Base-by-base conservation (phyloP, 352 stramenopile genomes). In the Globisporangium nunn region DNA sequence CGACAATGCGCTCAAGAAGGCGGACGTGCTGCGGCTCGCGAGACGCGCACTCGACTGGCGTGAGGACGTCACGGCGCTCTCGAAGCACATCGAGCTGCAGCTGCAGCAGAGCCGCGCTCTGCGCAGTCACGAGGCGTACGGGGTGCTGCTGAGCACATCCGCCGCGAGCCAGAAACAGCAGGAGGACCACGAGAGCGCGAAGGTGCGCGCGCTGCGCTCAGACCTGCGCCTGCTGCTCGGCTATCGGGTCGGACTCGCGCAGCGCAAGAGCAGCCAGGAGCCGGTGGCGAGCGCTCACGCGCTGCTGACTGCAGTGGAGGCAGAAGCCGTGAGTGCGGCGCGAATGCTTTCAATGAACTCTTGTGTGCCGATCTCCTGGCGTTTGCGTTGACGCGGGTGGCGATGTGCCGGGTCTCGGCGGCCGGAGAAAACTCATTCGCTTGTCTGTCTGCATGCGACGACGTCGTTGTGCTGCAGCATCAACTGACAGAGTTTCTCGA, bases 21-120 rank as follows among this genome's bases (percentile, higher is more conserved):
- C 71, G 52, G 72, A 86, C 50, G 72, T 74, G 35, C 15, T 89
- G 44, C 65, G 66, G 1, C 63, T 91, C 6, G 70, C 70, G 8
- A 75, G 77, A 55, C 75, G 73, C 31, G 74, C 78, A 3, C 72
- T 72, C 44, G 74, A 87, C 48, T 93, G 83, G 83, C 80, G 77
- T 1, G 79, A 84, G 8, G 79, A 91, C 47, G 80, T 89, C 46
- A 76, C 71, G 23, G 76, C 74, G 39, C 57, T 93, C 29, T 70
- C 79, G 11, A 89, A 85, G 56, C 75, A 90, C 53, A 91, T 91
- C 37, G 78, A 87, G 7, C 33, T 81, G 4, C 83, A 93, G 57
- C 53, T 93, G 17, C 71, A 91, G 47, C 65, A 85, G 51, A 90
- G 81, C 59, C 79, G 82, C 5, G 68, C 74, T 0, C 59, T 93